Base-by-base conservation (phyloP, 768 basidiomycete species). In the Trametes coccinea region DNA sequence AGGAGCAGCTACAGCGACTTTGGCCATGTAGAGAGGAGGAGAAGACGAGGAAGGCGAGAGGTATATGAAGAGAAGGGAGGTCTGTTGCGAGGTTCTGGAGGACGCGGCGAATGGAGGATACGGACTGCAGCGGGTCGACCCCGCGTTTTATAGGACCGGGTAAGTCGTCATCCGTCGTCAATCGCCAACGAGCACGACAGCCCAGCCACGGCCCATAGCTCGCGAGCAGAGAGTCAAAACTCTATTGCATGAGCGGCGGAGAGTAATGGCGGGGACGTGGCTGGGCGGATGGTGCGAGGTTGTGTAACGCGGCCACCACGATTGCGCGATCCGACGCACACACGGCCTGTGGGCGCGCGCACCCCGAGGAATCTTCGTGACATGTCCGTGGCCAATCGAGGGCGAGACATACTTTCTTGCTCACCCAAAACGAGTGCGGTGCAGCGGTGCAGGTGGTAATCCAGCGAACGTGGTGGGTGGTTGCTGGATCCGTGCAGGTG, bases 321-420 rank as follows among this genome's bases (percentile, higher is more conserved):
- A 65, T 65, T 65, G 64, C 64, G 64, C 64, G 60, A 65, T 65
- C 39, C 29, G 22, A 40, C 55, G 58, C 58, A 49, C 62, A 56
- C 50, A 31, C 43, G 33, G 31, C 16, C 33, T 22, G 45, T 40
- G 50, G 41, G 49, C 39, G 49, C 56, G 56, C 49, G 30, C 17
- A 59, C 57, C 49, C 57, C 49, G 57, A 59, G 11, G 49, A 44
- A 51, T 44, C 41, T n/a, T 59, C 57, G 57, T 27, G 48, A 16
- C 57, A 37, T 45, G n/a, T 22, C 57, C 48, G 57, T 47, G 40
- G 31, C 49, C 41, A 52, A 51, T 52, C 13, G 16, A 33, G 31
- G 27, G 27, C 49, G n/a, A n/a, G 33, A 34, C 30, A 43, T 41
- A 50, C 56, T 16, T n/a, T 50, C 40, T 4, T 8, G 31, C 29